Evolutionary conservation across 1,284 basidiomycete genomes (phyloP), one percentile per base, ranked within the genome.

Genomic region (Rhodotorula sp.): DNA sequence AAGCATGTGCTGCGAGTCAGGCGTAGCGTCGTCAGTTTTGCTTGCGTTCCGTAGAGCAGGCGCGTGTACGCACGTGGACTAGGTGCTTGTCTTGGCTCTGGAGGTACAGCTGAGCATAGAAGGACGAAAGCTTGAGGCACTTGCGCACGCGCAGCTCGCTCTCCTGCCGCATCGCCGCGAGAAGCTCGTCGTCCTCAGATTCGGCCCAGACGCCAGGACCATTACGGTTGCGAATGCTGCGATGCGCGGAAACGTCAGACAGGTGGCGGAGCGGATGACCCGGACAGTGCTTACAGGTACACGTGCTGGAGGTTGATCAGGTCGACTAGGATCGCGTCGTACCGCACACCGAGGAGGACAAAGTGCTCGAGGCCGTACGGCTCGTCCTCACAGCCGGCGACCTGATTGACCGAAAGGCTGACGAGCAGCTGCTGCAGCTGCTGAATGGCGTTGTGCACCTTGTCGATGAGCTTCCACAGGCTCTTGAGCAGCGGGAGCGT

Each of bases 21-120:
- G 50, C 27, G 48, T 34, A 34, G 34, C 34, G 34, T 34, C 34
- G 34, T 34, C 34, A 34, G 34, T 34, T 34, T 34, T 34, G 34
- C 34, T 34, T 49, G 64, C 50, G 53, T 16, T 19, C 16, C 7
- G 48, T 62, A 44, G 19, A 56, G 34, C n/a, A 54, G 13, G 60
- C 25, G 45, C 27, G 34, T 34, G 5, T 21, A 60, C 69, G 52
- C 55, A 71, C 69, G 46, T 75, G 67, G 17, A 75, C 74, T 50
- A 75, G 61, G 23, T 75, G 74, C 56, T 75, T 75, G 67, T 75
- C 74, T 25, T 67, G 64, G 5, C 57, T 62, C 27, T 68, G 65
- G 42, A 73, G 63, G 65, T 71, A 75, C 17, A 75, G 69, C 45
- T 74, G 73, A 8, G 73, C 65, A 66, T 75, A 75, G 68, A 75